Conservation (phyloP, 2,329 filamentous ascomycete species). For the Alternaria triticina region DNA sequence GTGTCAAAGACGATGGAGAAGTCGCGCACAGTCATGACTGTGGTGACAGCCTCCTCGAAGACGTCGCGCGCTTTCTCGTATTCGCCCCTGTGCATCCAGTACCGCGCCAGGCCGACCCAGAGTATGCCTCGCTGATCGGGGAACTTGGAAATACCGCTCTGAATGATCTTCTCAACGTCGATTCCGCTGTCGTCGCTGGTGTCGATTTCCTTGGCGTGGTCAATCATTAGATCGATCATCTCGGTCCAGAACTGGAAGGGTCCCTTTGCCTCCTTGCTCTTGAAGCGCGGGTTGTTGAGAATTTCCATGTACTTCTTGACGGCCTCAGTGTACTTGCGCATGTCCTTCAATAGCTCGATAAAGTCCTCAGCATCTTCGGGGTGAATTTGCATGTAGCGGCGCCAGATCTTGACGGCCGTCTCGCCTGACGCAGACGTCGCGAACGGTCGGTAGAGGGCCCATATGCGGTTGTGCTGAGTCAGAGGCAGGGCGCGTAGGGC, state of each 20-base stretch:
- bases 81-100: constrained; percentile 91
- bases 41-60: constrained; percentile 95
- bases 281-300: constrained; percentile 87
- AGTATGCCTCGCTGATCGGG: constrained; percentile 92
- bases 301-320: constrained; percentile 90
- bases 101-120: constrained; percentile 93
- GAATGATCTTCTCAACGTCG: constrained; percentile 88
- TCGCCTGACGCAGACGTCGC: constrained; percentile 88
- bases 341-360: constrained; percentile 83
- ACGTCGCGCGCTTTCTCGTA: constrained; percentile 93
- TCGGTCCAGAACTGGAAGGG: constrained; percentile 98
- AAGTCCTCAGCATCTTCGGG: constrained; percentile 96
- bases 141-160: constrained; percentile 89
- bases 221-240: constrained; percentile 93
- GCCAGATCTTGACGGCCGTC: constrained; percentile 92
- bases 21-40: constrained; percentile 97
- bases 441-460: constrained; percentile 89
- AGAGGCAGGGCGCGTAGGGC: constrained; percentile 89
- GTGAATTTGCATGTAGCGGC: constrained; percentile 95
- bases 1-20: constrained; percentile 97
- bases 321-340: constrained; percentile 86
- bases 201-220: constrained; percentile 85
- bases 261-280: constrained; percentile 91
- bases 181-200: constrained; percentile 82
- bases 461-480: constrained; percentile 94